phyloP scores from a whole-genome alignment of 306 rosid species.

The Prunus padus region DNA sequence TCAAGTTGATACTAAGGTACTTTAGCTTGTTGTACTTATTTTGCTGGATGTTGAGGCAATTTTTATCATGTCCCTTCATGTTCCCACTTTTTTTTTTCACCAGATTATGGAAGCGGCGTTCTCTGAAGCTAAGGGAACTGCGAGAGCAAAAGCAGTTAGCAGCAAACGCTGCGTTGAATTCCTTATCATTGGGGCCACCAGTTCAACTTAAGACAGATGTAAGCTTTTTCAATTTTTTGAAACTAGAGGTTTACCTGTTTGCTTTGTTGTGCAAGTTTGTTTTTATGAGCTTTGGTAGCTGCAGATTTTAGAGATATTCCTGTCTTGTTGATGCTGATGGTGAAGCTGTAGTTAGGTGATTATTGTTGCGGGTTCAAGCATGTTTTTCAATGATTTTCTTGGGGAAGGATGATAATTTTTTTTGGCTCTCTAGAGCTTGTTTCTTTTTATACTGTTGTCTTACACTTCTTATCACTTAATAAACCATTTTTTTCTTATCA shows the following conservation, averaged over 20 bases:
- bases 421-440: background rate
- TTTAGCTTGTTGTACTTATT: slow-evolving; percentile 21
- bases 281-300: background rate
- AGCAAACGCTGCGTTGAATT: slow-evolving; percentile 69
- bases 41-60: slow-evolving; percentile 11
- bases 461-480: background rate
- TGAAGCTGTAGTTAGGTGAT: background rate
- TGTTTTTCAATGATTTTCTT: background rate
- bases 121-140: slow-evolving; percentile 54
- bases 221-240: slow-evolving; percentile 38
- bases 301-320: background rate
- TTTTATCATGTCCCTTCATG: slow-evolving; percentile 17
- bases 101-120: slow-evolving; percentile 88
- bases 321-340: background rate
- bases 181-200: slow-evolving; percentile 76
- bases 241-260: slow-evolving; percentile 4
- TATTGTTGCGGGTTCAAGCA: background rate
- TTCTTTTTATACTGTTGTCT: background rate
- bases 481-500: background rate
- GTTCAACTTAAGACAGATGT: slow-evolving; percentile 57
- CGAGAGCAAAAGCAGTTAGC: slow-evolving; percentile 72
- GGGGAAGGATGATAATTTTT: background rate
- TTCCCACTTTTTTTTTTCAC: slow-evolving; percentile 20
- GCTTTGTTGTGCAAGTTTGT: background rate
- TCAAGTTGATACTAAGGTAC: slow-evolving; percentile 81